Evolutionary conservation across 2,329 filamentous ascomycete species (phyloP).

Genomic region (Epichloe brachyelytri): DNA sequence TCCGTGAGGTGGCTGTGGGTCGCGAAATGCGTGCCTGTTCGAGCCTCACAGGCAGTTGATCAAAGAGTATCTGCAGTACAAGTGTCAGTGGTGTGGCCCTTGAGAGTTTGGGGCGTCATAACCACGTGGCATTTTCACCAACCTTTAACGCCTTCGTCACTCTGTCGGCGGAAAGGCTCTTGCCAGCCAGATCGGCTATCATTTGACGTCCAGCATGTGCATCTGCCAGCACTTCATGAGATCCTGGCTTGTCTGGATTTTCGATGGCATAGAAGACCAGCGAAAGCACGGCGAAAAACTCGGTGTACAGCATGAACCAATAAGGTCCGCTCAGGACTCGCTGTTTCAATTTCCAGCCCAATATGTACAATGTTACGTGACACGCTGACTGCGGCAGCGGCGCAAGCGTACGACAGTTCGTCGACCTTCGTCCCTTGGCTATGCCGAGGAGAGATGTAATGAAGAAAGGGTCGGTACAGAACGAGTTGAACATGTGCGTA

Average conservation of each 20-base stretch:
- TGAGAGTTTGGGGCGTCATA: neutral
- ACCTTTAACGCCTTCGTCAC: conserved; percentile 70
- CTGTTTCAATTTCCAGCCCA: conserved; percentile 59
- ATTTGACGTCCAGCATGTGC: conserved; percentile 75
- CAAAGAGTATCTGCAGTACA: conserved; percentile 56
- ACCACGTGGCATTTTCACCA: conserved; percentile 19
- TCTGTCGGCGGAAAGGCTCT: conserved; percentile 79
- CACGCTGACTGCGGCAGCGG: conserved; percentile 47
- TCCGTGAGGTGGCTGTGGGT: conserved; percentile 31
- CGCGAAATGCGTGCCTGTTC: conserved; percentile 33
- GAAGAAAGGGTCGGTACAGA: conserved; percentile 70
- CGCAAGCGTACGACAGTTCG: conserved; percentile 65
- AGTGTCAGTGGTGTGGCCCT: conserved; percentile 2
- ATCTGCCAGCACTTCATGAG: conserved; percentile 71
- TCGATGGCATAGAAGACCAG: conserved; percentile 70
- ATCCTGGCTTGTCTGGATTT: conserved; percentile 62
- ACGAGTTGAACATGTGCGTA: conserved; percentile 76
- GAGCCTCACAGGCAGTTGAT: conserved; percentile 63
- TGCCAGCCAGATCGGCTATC: conserved; percentile 63
- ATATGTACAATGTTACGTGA: conserved; percentile 68
- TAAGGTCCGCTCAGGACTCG: conserved; percentile 67
- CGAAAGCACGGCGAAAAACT: conserved; percentile 70
- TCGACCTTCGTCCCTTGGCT: conserved; percentile 48
- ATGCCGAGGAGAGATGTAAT: conserved; percentile 60
- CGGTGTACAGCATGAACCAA: conserved; percentile 78